Base-by-base conservation (phyloP, 2,329 filamentous ascomycete species). In the Fusarium sp. region DNA sequence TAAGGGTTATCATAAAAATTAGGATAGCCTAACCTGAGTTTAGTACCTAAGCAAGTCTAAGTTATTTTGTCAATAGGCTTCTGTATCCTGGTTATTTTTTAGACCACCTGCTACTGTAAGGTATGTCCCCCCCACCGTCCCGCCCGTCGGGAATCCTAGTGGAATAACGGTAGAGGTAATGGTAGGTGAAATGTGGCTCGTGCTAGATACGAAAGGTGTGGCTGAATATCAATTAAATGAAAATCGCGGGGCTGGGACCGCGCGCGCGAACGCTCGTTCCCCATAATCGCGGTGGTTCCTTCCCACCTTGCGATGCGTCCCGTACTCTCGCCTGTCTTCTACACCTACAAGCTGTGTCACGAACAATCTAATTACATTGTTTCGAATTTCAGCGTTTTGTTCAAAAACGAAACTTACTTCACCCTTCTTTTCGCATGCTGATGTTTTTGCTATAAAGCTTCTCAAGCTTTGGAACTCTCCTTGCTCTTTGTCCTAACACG, bases 191-290 rank as follows among this genome's bases (percentile, higher is more conserved):
- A 0, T 63, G 67, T 70, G 67, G 69, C 69, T 41, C 9, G 46
- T 69, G 60, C 37, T 23, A 2, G 12, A 13, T 66, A 45, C 34
- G 48, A 63, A 23, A 28, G 18, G n/a, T 34, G 68, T 65, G 58
- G 67, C 65, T 62, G 55, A 46, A 54, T 66, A 67, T 70, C 71
- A 74, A 73, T 74, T 74, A 69, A 71, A 68, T 39, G 41, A 49
- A 72, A 76, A 65, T 72, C 73, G 74, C 71, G 75, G 74, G 74
- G 75, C 74, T 76, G 75, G 74, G 54, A 59, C 52, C 56, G 61
- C 60, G 67, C 54, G 30, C 50, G 31, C 44, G 34, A 37, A 39
- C 51, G 43, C 57, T 39, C 53, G 16, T 48, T n/a, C 43, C 51
- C 19, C 31, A 39, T 45, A 64, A 41, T 65, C 68, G 64, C 64